Percentiles rank a stretch among this genome's conserved stretches.
These are phyloP conservation scores for Taiozyma sp. DNA, from an alignment of 1,139 yeast genomes.

Conservation along the genomic window DNA sequence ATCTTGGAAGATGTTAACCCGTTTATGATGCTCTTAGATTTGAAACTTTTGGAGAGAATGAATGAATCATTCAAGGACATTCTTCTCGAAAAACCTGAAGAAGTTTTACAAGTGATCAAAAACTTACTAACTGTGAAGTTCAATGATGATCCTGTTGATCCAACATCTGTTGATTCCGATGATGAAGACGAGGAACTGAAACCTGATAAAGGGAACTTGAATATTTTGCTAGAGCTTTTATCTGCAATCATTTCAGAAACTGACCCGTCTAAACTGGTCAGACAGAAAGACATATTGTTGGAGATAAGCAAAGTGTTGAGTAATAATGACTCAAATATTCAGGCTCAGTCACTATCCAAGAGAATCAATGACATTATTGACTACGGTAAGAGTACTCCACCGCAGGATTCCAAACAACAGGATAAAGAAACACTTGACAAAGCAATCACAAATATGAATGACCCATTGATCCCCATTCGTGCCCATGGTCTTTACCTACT, in stretches of 20 bases:
- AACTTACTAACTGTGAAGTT: conserved; percentile 35
- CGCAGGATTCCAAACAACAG: conserved; percentile 16
- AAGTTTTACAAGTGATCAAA: conserved; percentile 51
- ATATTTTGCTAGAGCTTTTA: conserved; percentile 43
- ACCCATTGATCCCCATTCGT: conserved; percentile 76
- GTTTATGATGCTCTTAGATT: conserved; percentile 51
- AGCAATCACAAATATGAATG: conserved; percentile 67
- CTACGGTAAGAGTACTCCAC: background rate
- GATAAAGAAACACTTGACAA: conserved; percentile 36
- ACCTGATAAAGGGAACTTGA: conserved; percentile 24
- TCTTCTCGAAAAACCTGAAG: conserved; percentile 58
- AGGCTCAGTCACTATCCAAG: conserved; percentile 12
- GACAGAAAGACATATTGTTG: conserved; percentile 10
- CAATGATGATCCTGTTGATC: conserved; percentile 16
- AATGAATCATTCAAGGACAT: conserved; percentile 58
- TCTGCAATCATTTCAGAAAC: conserved; percentile 50
- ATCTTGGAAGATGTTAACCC: conserved; percentile 39
- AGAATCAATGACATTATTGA: conserved; percentile 14
- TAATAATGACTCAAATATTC: conserved; percentile 5
- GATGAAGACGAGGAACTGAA: conserved; percentile 43
- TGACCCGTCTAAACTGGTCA: conserved; percentile 21
- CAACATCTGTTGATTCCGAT: conserved; percentile 28
- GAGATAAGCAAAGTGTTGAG: conserved; percentile 11
- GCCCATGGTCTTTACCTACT: conserved; percentile 80
- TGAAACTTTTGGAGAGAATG: conserved; percentile 60